Evolutionary conservation across 2,329 filamentous ascomycete genomes (phyloP), one percentile per base, ranked within the genome.

Genomic region (Tolypocladium guangdongense): DNA sequence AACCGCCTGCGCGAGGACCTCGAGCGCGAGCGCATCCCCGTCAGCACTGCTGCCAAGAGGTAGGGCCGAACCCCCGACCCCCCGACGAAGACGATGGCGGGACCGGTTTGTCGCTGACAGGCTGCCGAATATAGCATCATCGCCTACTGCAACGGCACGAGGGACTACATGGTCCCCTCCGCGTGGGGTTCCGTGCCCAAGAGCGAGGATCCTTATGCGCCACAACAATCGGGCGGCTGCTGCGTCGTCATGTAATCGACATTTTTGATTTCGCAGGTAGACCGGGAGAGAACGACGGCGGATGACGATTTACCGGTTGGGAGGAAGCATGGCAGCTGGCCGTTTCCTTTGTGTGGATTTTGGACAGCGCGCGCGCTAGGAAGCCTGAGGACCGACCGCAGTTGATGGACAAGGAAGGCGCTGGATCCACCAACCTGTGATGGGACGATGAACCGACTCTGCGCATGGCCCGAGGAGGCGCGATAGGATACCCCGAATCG

Each of bases 161-260:
- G 92, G 72, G 93, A 99, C 71, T 97, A 95, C 77, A 97, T 99
- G 93, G 91, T 97, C 52, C 91, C 91, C 51, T 95, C 90, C 52
- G 88, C 95, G 71, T 99, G 93, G 93, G 92, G 92, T 62, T 82
- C 86, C 57, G 90, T 97, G 60, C 90, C 95, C 68, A 92, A 90
- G 78, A 86, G 88, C 71, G 93, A 97, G 69, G 93, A 99, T 70
- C 93, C 93, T n/a, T 99, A 99, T 70, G 90, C 92, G 65, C 92
- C 92, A 62, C 92, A 95, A 77, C 90, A 95, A 75, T 89, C 82
- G 62, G 87, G 84, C 68, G 88, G 90, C 65, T 99, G 93, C 83
- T 99, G 93, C 77, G 80, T 87, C 65, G 84, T 99, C 74, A 97
- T 97, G 92, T 97, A 82, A 57, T 57, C 52, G 27, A 16, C 38